Conservation (phyloP, 2,329 filamentous ascomycete species). For the Clarireedia monteithiana region DNA sequence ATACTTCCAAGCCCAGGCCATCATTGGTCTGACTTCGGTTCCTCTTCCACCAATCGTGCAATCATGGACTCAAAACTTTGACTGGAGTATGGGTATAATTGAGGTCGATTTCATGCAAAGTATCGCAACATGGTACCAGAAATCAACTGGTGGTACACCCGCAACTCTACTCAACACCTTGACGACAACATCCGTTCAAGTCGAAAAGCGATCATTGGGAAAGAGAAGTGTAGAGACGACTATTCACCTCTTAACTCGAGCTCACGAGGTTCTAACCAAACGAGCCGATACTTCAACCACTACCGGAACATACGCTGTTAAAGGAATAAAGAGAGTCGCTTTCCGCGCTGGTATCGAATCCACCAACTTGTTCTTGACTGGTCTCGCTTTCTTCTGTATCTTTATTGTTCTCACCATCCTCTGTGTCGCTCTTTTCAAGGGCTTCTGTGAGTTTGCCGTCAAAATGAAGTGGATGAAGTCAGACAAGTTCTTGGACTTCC, state of each 20-base stretch:
- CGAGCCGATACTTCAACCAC: constrained; percentile 48
- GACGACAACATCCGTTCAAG: constrained; percentile 70
- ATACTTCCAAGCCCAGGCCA: constrained; percentile 91
- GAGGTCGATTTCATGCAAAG: constrained; percentile 77
- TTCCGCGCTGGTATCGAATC: constrained; percentile 79
- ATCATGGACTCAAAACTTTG: constrained; percentile 94
- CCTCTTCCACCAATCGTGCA: constrained; percentile 79
- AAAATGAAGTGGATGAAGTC: constrained; percentile 71
- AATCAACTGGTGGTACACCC: constrained; percentile 80
- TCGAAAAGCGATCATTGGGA: constrained; percentile 50
- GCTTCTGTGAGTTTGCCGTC: constrained; percentile 65
- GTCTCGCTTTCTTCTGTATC: constrained; percentile 79
- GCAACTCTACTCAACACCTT: constrained; percentile 71
- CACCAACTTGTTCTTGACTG: constrained; percentile 91
- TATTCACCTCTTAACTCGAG: constrained; percentile 26
- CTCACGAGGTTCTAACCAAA: constrained; percentile 34
- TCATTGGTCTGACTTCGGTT: constrained; percentile 78
- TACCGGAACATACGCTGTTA: constrained; percentile 55
- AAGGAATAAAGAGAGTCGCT: constrained; percentile 81
- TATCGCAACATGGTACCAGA: constrained; percentile 93
- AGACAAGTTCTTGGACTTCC: constrained; percentile 87
- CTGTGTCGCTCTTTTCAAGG: constrained; percentile 73
- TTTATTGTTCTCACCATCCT: constrained; percentile 71
- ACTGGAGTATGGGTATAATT: constrained; percentile 97
- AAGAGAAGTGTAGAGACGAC: constrained; percentile 40